phyloP scores from a whole-genome alignment of 2,329 filamentous ascomycete genomes.

The Colletotrichum melonis region DNA sequence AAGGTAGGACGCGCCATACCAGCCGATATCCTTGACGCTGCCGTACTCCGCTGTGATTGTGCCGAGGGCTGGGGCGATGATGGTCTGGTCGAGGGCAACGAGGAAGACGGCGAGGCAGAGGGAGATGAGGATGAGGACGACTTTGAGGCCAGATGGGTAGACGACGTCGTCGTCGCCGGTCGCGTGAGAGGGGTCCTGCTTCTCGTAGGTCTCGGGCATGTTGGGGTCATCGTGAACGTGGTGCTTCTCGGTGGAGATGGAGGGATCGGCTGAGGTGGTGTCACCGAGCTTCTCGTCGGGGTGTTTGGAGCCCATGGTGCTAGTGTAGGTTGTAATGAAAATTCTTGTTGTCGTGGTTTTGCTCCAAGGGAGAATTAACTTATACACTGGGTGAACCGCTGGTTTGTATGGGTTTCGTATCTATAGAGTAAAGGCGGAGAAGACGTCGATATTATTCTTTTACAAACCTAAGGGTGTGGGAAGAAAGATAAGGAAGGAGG shows the following conservation, averaged over 20 bases:
- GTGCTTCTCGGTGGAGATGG: constrained; percentile 15
- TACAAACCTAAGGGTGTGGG: neutral
- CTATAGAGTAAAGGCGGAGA: no score
- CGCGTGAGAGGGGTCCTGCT: neutral
- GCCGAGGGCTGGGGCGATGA: constrained; percentile 62
- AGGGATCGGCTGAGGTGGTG: constrained; percentile 26
- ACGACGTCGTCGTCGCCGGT: constrained; percentile 36
- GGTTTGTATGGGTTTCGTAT: no score
- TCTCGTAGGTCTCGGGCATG: neutral
- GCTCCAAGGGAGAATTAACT: neutral
- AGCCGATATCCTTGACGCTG: constrained; percentile 62
- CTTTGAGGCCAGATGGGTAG: constrained; percentile 54
- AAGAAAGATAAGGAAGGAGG: neutral
- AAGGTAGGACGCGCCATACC: constrained; percentile 62
- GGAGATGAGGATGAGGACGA: constrained; percentile 54
- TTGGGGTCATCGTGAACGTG: neutral
- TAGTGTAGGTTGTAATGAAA: neutral
- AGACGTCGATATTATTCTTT: neutral
- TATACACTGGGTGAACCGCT: neutral
- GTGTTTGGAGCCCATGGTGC: constrained; percentile 15
- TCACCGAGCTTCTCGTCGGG: neutral
- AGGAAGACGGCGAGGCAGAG: constrained; percentile 61
- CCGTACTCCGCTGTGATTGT: constrained; percentile 60
- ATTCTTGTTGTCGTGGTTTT: neutral
- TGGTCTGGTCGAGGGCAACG: constrained; percentile 63